Base-by-base conservation (phyloP, 78 protist genomes). In the Dictyostelium purpureum region DNA sequence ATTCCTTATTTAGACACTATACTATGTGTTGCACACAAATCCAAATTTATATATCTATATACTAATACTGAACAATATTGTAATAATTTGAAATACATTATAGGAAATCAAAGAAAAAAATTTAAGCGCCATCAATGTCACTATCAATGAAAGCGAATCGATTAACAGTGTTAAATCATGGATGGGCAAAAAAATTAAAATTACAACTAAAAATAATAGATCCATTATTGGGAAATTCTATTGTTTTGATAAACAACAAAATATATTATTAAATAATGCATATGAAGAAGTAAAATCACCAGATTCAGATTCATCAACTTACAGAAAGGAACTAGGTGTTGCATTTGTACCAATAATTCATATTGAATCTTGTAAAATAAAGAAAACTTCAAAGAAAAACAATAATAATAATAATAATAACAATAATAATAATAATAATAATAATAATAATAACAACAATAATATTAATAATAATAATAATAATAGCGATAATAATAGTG, bases 191-290 rank as follows among this genome's bases (percentile, higher is more conserved):
- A 74, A 73, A 28, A 19, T 85, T 33, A 24, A 47, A 26, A 61
- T 85, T 54, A 54, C 11, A 35, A 42, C 56, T 19, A 33, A 14
- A n/a, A 82, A 82, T 18, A 35, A 59, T 59, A 52, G 92, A 85
- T 4, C 21, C 11, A 45, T 85, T 18, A 70, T 14, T 21, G 92
- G 92, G 4, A 45, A 33, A 21, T 47, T 85, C 21, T 14, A 45
- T 18, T 85, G 92, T 73, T 85, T 73, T 26, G 92, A 85, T 74
- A 57, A 74, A 59, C 92, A 85, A 73, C 65, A 85, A 66, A 85
- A 85, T 73, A 43, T 85, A 31, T 74, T 85, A 45, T 51, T 85
- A 24, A 31, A 52, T 18, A 26, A 70, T 31, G 73, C 92, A 0
- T 31, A 73, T 33, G 92, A 85, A 45, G 76, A 73, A 24, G 11